These are phyloP conservation scores for Vicia faba DNA, from an alignment of 306 rosid species.

Conservation along the genomic window DNA sequence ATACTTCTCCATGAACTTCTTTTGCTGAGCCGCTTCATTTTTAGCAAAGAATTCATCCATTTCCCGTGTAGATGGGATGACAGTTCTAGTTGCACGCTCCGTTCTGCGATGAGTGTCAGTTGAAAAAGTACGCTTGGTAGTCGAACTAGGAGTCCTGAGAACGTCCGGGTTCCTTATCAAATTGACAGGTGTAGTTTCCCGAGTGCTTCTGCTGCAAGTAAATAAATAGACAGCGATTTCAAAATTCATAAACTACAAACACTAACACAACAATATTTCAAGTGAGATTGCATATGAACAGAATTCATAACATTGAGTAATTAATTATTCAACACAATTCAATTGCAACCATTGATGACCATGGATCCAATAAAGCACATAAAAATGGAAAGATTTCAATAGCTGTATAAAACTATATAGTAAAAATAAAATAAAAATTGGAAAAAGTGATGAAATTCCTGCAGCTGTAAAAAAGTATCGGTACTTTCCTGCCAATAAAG, in stretches of 20 bases:
- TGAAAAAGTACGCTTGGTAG: conserved; percentile 68
- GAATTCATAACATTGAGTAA: background rate
- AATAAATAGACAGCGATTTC: conserved; percentile 13
- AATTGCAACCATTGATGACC: background rate
- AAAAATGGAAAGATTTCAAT: conserved; percentile 13
- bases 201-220: conserved; percentile 62
- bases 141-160: conserved; percentile 77
- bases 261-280: conserved; percentile 24
- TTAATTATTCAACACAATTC: background rate
- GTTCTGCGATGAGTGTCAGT: conserved; percentile 50
- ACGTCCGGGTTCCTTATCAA: conserved; percentile 73
- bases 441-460: background rate
- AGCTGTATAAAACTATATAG: background rate
- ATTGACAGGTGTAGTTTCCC: conserved; percentile 96
- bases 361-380: background rate
- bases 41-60: conserved; percentile 85
- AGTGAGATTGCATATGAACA: background rate
- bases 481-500: background rate
- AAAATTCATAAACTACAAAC: background rate
- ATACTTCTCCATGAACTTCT: conserved; percentile 77
- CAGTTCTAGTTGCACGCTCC: conserved; percentile 57
- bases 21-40: conserved; percentile 73
- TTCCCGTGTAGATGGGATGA: conserved; percentile 69
- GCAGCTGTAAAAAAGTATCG: conserved; percentile 2
- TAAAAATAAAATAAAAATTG: conserved; percentile 16